Evolutionary conservation across 768 basidiomycete species (phyloP).

Genomic region (Naganishia onofrii): DNA sequence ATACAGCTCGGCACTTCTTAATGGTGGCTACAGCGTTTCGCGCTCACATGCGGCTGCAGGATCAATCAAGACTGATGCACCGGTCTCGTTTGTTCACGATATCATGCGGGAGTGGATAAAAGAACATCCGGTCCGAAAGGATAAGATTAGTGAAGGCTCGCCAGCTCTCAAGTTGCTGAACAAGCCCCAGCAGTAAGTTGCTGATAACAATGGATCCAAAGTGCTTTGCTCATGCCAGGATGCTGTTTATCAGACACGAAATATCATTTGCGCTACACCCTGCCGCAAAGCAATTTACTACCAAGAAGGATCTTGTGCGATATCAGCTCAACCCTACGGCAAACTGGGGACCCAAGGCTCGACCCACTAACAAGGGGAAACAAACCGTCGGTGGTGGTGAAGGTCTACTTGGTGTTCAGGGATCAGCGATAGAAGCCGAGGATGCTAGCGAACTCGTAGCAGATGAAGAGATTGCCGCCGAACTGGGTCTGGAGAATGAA

Average conservation of each 20-base stretch:
- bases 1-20: slow-evolving; percentile 77
- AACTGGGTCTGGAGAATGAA: slow-evolving; percentile 4
- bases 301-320: slow-evolving; percentile 39
- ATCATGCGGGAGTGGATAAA: slow-evolving; percentile 83
- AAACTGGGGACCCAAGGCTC: slow-evolving; percentile 81
- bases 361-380: slow-evolving; percentile 40
- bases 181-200: slow-evolving; percentile 65
- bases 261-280: slow-evolving; percentile 79
- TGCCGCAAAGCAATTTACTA: slow-evolving; percentile 52
- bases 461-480: slow-evolving; percentile 7
- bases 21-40: slow-evolving; percentile 78
- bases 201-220: background rate
- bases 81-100: slow-evolving; percentile 69
- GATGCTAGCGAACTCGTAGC: background rate
- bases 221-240: background rate
- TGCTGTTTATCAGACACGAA: slow-evolving; percentile 40
- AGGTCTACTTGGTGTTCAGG: background rate
- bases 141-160: slow-evolving; percentile 72
- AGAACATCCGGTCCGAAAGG: slow-evolving; percentile 73
- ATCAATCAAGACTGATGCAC: slow-evolving; percentile 84
- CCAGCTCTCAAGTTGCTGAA: slow-evolving; percentile 68
- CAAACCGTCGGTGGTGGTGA: slow-evolving; percentile 11
- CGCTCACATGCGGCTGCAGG: slow-evolving; percentile 87
- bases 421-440: background rate
- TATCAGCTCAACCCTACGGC: slow-evolving; percentile 75